phyloP scores from a whole-genome alignment of 495 filamentous ascomycete genomes.

The Beverwykella pulmonaria region DNA sequence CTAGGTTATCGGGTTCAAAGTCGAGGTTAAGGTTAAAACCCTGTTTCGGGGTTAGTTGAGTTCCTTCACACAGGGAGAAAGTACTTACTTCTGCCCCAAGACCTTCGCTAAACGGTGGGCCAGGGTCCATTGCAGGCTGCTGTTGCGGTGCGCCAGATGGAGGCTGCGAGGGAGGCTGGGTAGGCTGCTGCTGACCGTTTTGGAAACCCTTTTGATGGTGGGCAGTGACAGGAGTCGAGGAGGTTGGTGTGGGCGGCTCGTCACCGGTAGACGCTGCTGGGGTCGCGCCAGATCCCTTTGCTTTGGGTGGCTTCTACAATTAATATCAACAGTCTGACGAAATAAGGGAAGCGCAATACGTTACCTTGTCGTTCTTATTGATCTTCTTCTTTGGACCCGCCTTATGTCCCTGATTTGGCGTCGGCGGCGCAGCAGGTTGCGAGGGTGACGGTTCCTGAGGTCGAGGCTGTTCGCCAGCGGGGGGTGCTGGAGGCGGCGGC shows the following conservation, averaged over 20 bases:
- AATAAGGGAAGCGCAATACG: conserved; percentile 43
- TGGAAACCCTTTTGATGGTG: conserved; percentile 66
- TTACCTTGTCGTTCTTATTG: conserved; percentile 71
- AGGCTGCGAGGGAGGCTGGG: conserved; percentile 32
- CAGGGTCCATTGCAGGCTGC: conserved; percentile 50
- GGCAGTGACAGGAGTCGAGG: conserved; percentile 85
- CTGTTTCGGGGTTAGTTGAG: conserved; percentile 44
- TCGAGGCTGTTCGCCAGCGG: conserved; percentile 62
- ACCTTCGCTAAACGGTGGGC: neutral
- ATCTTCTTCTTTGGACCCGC: conserved; percentile 85
- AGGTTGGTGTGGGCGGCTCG: conserved; percentile 74
- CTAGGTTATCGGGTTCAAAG: neutral
- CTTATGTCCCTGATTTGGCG: conserved; percentile 78
- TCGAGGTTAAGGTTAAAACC: neutral
- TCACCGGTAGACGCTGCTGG: conserved; percentile 72
- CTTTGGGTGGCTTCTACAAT: conserved; percentile 59
- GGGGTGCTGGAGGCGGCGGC: conserved; percentile 88
- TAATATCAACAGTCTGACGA: conserved; percentile 43
- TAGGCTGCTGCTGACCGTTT: conserved; percentile 53
- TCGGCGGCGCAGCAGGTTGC: conserved; percentile 78
- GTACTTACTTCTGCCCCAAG: conserved; percentile 36
- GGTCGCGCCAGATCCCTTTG: conserved; percentile 77
- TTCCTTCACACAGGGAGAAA: conserved; percentile 27
- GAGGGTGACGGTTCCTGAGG: conserved; percentile 79
- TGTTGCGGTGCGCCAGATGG: conserved; percentile 31